A percentile compares a stretch with the other conserved stretches of the same genome.
Evolutionary conservation across 257 asterid genomes (phyloP).

Genomic region (Catharanthus roseus): DNA sequence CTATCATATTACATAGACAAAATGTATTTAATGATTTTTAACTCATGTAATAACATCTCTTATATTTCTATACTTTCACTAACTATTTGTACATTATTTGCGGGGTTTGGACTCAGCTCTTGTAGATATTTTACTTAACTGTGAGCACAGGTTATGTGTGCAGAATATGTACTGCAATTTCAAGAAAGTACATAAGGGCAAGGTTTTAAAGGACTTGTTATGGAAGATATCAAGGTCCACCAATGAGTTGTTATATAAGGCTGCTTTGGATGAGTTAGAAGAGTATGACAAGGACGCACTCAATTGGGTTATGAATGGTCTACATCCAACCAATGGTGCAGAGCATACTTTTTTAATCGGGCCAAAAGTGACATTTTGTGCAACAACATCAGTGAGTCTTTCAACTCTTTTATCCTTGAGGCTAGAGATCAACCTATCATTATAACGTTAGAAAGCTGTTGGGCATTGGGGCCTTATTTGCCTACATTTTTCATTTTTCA

Average conservation of each 20-base stretch:
- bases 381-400: neutral
- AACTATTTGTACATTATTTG: neutral
- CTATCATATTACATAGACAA: neutral
- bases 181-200: neutral
- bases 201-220: neutral
- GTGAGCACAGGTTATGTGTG: neutral
- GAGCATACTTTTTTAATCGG: neutral
- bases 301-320: neutral
- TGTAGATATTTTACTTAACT: neutral
- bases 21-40: neutral
- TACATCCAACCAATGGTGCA: neutral
- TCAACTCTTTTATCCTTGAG: neutral
- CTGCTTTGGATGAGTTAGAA: neutral
- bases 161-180: neutral
- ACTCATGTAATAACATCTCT: neutral
- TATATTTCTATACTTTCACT: neutral
- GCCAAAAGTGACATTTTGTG: neutral
- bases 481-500: no score
- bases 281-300: neutral
- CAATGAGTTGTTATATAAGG: neutral
- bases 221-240: neutral
- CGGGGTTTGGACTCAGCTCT: neutral
- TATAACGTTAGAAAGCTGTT: no score
- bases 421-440: no score
- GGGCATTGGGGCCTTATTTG: no score